Evolutionary conservation across 768 basidiomycete genomes (phyloP), one percentile per base, ranked within the genome.

Genomic region (Phlebiopsis flavidoalba): DNA sequence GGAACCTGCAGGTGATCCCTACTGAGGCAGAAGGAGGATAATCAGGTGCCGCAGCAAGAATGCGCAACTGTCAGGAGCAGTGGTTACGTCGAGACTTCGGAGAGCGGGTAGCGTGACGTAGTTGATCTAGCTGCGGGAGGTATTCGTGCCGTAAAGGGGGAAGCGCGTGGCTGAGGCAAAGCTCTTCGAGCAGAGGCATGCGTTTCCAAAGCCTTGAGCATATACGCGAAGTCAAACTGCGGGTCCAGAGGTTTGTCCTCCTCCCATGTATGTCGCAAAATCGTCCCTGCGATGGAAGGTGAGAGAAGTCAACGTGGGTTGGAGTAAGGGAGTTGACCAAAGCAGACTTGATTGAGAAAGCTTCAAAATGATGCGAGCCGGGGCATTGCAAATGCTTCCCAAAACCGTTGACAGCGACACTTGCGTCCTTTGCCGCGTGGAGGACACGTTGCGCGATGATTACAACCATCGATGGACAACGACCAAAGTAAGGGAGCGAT

Each of bases 101-200:
- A 62, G 57, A 14, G 17, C 19, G 14, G 57, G 24, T 4, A 54
- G 40, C 15, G 15, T 17, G 51, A 62, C 21, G 26, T 12, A 31
- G 37, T n/a, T 8, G 57, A 14, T 11, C 17, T 26, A 17, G 14
- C 3, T 15, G 10, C 12, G 40, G 40, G 40, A 45, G 47, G 12
- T n/a, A n/a, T 10, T 24, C n/a, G 5, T 5, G 7, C 2, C 14
- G n/a, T n/a, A 45, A 17, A 8, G 10, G 12, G 3, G 61, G 61
- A 8, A 59, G 35, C 1, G 40, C 26, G 17, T 40, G 22, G 17
- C 15, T 26, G 7, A 62, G 21, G 5, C 53, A n/a, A n/a, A 62
- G 52, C 0, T 11, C 24, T 33, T 62, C 24, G 17, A 62, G 58
- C 19, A 36, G 22, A 35, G 61, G 61, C 57, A 62, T 51, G 22